Evolutionary conservation across 805 yeast species (phyloP).

Genomic region (Kurtzmaniella cleridarum): DNA sequence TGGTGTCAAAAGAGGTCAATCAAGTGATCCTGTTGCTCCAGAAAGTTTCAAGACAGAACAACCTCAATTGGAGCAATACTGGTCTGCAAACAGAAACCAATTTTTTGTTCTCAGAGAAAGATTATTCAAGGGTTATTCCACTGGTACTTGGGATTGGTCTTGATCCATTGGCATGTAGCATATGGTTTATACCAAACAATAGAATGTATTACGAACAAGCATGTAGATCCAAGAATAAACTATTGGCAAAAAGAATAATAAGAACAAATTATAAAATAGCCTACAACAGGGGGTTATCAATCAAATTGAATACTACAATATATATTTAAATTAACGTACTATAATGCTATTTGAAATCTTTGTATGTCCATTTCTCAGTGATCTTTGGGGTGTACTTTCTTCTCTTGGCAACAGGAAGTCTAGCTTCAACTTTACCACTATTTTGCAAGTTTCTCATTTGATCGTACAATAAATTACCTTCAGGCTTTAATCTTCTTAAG

Average conservation of each 20-base stretch:
- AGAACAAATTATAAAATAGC: no score
- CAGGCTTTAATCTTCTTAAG: conserved; percentile 78
- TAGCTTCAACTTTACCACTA: conserved; percentile 80
- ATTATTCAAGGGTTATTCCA: conserved; percentile 41
- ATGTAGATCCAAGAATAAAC: background rate
- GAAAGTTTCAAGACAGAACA: conserved; percentile 63
- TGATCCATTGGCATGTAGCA: conserved; percentile 5
- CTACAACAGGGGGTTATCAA: no score
- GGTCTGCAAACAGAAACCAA: conserved; percentile 44
- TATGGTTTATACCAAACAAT: background rate
- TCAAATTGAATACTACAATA: conserved; percentile 4
- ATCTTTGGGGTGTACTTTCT: conserved; percentile 67
- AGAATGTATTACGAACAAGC: background rate
- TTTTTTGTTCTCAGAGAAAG: conserved; percentile 42
- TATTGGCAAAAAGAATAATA: no score
- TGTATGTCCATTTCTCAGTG: conserved; percentile 90
- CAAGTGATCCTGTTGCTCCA: conserved; percentile 63
- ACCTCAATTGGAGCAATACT: conserved; percentile 31
- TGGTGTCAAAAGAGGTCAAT: conserved; percentile 67
- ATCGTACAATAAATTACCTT: conserved; percentile 81
- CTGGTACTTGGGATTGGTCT: conserved; percentile 41
- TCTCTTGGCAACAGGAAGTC: conserved; percentile 62
- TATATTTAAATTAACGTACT: no score
- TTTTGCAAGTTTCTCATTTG: conserved; percentile 78
- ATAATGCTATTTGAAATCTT: conserved; percentile 62